Percentiles rank a stretch among this genome's conserved stretches.
Evolutionary conservation across 768 basidiomycete species (phyloP).

Genomic region (Epithele typhae): DNA sequence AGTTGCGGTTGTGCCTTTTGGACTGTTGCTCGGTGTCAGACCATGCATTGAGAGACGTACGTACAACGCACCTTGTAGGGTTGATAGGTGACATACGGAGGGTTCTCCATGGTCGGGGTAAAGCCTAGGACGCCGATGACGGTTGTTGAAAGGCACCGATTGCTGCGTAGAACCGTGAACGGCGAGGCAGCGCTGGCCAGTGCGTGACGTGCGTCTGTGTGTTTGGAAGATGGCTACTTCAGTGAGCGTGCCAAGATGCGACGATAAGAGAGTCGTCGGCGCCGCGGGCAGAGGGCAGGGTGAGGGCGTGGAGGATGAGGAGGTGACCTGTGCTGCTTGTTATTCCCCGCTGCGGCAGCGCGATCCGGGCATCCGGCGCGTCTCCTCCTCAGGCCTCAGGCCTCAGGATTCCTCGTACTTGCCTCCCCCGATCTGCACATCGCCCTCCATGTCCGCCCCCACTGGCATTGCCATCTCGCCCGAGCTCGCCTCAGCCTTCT

Average conservation of each 20-base stretch:
- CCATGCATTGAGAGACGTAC: not conserved
- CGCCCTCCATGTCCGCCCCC: conserved; percentile 58
- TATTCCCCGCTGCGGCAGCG: not conserved
- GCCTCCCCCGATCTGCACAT: too few species aligned
- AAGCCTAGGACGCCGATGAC: too few species aligned
- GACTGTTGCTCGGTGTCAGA: conserved; percentile 28
- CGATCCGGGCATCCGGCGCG: conserved; percentile 1
- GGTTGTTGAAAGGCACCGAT: too few species aligned
- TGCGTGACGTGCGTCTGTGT: too few species aligned
- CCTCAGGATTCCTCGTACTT: not conserved
- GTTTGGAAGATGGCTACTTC: too few species aligned
- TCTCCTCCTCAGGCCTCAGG: not conserved
- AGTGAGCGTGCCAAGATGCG: too few species aligned
- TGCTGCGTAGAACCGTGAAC: not conserved
- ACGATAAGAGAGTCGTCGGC: too few species aligned
- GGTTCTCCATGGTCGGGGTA: conserved; percentile 19
- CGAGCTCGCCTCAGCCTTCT: conserved; percentile 53
- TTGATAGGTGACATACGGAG: conserved; percentile 43
- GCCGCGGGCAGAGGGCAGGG: not conserved
- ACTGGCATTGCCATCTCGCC: conserved; percentile 67
- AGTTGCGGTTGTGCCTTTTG: conserved; percentile 42
- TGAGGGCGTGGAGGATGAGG: not conserved
- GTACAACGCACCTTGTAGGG: conserved; percentile 38
- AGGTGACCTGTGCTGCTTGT: not conserved
- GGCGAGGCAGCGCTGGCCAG: not conserved